Evolutionary conservation across 352 stramenopile species (phyloP), one percentile per base, ranked within the genome.

Genomic region (Pythium myriotylum): DNA sequence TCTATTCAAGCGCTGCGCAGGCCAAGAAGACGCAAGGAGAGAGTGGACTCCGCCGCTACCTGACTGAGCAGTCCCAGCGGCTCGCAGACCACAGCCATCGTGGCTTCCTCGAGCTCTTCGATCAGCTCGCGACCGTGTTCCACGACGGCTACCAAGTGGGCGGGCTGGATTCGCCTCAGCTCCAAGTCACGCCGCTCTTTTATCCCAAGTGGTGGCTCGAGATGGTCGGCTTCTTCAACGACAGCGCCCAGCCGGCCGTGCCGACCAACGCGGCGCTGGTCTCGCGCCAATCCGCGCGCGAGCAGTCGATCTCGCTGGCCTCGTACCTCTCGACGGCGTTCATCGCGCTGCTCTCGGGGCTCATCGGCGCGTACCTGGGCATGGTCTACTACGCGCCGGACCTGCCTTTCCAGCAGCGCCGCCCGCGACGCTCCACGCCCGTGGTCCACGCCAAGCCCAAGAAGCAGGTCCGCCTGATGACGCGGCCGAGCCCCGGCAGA

Each of bases 151-250:
- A 91, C 67, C 67, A 89, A 43, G 67, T 92, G 40, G 79, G 76
- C 6, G 70, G 76, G 58, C 77, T 92, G 6, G 72, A 76, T 37
- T 64, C 73, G 19, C 41, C 64, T 2, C 59, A 58, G 20, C 63
- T 94, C 6, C 69, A 53, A 10, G 81, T 74, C 32, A 73, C 70
- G 45, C 77, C 77, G 39, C 74, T 95, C 16, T 92, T 92, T 48
- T 95, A 95, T 48, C 86, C 86, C 2, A 87, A 88, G 59, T 93
- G 81, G 86, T 95, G 84, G 84, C 79, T 95, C 2, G 48, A 91
- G 45, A 57, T 80, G 24, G 84, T 94, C n/a, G 86, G 86, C 0
- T 94, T 89, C 57, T 94, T 91, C 33, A 64, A 75, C 56, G 51
- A 41, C 4, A 43, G 16, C 40, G 64, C 16, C 46, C 62, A 59